Conservation (phyloP, 805 yeast species). For the Kluyveromyces siamensis region DNA sequence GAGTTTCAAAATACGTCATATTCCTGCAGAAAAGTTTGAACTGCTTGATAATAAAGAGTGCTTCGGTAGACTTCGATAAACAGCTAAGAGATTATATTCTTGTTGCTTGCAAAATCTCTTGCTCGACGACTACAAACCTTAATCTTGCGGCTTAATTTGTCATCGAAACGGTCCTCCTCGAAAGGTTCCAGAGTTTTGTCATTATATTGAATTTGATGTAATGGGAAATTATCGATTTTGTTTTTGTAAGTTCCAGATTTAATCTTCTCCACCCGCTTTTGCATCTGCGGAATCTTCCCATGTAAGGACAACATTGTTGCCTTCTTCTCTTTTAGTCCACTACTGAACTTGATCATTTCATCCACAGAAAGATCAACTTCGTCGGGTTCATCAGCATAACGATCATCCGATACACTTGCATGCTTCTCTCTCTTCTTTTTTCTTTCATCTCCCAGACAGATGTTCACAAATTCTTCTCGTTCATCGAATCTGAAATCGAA, state of each 20-base stretch:
- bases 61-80: no score
- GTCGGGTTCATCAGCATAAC: not conserved
- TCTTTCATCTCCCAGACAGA: not conserved
- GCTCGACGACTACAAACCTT: constrained; percentile 16
- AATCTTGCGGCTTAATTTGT: constrained; percentile 15
- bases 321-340: not conserved
- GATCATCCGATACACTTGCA: not conserved
- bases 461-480: not conserved
- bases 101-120: not conserved
- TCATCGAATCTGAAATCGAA: not conserved
- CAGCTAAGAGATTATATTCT: not conserved
- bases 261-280: not conserved
- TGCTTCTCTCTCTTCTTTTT: no score
- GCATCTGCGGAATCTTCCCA: not conserved
- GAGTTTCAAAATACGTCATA: no score
- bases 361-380: not conserved
- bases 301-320: not conserved
- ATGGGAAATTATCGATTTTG: not conserved
- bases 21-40: no score
- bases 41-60: no score
- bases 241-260: not conserved
- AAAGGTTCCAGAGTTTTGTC: constrained; percentile 8
- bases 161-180: constrained; percentile 15
- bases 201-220: constrained; percentile 3
- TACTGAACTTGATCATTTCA: not conserved